Evolutionary conservation across 306 rosid genomes (phyloP).

Genomic region (Fragaria vesca): DNA sequence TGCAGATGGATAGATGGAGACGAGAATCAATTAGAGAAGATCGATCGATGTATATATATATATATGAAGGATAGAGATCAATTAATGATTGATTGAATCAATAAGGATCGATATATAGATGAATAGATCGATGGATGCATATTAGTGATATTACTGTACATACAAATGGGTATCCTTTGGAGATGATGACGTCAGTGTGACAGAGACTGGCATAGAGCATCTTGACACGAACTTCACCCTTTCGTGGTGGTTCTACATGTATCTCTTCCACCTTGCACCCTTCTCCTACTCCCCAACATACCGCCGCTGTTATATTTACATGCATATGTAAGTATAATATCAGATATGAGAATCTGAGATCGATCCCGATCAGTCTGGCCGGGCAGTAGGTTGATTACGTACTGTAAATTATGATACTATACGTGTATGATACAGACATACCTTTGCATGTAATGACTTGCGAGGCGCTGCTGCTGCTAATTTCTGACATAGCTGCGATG

Average conservation of each 20-base stretch:
- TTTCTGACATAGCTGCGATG: conserved; percentile 3
- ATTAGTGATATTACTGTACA: not conserved
- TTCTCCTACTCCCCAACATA: conserved; percentile 52
- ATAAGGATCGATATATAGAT: not conserved
- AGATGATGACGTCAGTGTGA: conserved; percentile 42
- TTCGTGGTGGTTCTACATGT: conserved; percentile 51
- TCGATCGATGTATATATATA: not conserved
- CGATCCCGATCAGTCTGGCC: not conserved
- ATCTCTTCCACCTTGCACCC: conserved; percentile 49
- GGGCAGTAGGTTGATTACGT: not conserved
- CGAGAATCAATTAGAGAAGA: not conserved
- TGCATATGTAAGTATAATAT: not conserved
- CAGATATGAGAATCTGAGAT: not conserved
- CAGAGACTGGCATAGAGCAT: conserved; percentile 57
- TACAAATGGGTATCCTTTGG: conserved; percentile 39
- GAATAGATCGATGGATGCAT: too few relatives aligned
- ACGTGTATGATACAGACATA: too few relatives aligned
- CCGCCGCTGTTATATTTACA: conserved; percentile 29
- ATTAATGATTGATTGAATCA: too few relatives aligned
- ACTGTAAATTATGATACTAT: not conserved
- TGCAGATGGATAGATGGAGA: conserved; percentile 15
- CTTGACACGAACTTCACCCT: conserved; percentile 49
- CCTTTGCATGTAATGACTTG: conserved; percentile 3
- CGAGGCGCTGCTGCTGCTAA: conserved; percentile 16
- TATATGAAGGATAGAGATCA: too few relatives aligned